Percentiles rank a stretch among this genome's conserved stretches.
Conservation (phyloP, 768 basidiomycete species). For the Hortiboletus flavorubellus region DNA sequence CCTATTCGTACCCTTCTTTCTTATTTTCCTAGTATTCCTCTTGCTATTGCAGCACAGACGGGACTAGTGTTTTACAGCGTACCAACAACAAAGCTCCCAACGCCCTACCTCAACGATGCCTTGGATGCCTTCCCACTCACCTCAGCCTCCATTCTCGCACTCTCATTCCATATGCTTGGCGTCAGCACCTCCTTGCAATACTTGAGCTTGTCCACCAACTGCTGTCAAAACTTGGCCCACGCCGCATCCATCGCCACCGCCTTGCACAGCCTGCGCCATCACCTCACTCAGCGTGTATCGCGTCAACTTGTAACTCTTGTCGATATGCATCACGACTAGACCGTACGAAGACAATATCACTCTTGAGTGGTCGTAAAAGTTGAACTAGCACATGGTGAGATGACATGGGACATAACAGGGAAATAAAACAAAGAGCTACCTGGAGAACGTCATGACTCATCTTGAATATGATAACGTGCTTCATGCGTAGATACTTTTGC, state of each 20-base stretch:
- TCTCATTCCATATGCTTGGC: conserved; percentile 58
- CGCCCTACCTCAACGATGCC: conserved; percentile 13
- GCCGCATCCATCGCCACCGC: conserved; percentile 33
- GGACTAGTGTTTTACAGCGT: too few relatives aligned
- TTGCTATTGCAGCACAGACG: too few relatives aligned
- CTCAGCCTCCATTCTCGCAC: conserved; percentile 34
- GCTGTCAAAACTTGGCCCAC: conserved; percentile 51
- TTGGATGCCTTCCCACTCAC: conserved; percentile 13
- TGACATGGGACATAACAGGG: neutral
- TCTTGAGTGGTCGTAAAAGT: conserved; percentile 97
- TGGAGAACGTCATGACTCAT: conserved; percentile 94
- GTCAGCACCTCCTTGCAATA: conserved; percentile 83
- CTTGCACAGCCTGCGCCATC: conserved; percentile 36
- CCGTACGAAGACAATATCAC: conserved; percentile 52
- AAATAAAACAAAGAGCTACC: conserved; percentile 42
- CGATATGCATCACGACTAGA: conserved; percentile 81
- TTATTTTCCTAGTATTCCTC: too few relatives aligned
- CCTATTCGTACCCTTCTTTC: too few relatives aligned
- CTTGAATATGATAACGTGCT: conserved; percentile 95
- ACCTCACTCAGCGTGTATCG: conserved; percentile 57
- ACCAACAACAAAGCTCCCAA: too few relatives aligned
- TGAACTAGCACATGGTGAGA: conserved; percentile 59
- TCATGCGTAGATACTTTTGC: conserved; percentile 94
- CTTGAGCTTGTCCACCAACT: conserved; percentile 66
- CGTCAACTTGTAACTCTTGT: conserved; percentile 79